Base-by-base conservation (phyloP, 2,329 filamentous ascomycete genomes). In the Seiridium unicorne region DNA sequence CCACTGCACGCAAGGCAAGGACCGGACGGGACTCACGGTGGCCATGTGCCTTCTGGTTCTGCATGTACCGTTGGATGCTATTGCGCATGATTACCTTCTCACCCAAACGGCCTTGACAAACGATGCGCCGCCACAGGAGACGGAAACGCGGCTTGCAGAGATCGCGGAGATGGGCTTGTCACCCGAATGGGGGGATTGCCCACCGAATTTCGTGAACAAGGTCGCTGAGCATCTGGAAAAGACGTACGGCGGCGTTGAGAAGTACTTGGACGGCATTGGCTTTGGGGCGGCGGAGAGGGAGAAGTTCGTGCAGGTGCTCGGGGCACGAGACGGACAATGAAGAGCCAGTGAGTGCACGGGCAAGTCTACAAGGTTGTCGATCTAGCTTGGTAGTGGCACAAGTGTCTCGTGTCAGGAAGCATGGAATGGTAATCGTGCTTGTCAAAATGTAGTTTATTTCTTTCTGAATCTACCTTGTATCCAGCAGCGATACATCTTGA, bases 401-500 rank as follows among this genome's bases (percentile, higher is more conserved):
- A 26, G 18, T 26, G 18, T 26, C 18, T 26, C 2, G 18, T 26
- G 1, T 26, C 18, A 26, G 18, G 18, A 26, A 26, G 18, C 18
- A 26, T 26, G 18, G 18, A 26, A 26, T 2, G 2, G 18, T 26
- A 26, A 26, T 26, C 18, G 10, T 34, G 7, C 34, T 26, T 51
- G 13, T 51, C 35, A 18, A 44, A 49, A 54, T 63, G 55, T 26
- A 61, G 60, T 76, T 72, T 79, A 83, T 78, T 80, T 82, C 77
- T 93, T 94, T 69, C 82, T 86, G 74, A 95, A 96, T 3, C 87
- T 86, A 36, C 90, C 92, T 75, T 96, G 92, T 73, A 96, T 86
- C 93, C 95, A 99, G 79, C 94, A 98, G 62, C 95, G 87, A 76
- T 98, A 98, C 95, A 99, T 99, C 78, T 98, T 99, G 54, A 97